phyloP scores from a whole-genome alignment of 2,329 filamentous ascomycete species.

The Nannizzia gypsea region DNA sequence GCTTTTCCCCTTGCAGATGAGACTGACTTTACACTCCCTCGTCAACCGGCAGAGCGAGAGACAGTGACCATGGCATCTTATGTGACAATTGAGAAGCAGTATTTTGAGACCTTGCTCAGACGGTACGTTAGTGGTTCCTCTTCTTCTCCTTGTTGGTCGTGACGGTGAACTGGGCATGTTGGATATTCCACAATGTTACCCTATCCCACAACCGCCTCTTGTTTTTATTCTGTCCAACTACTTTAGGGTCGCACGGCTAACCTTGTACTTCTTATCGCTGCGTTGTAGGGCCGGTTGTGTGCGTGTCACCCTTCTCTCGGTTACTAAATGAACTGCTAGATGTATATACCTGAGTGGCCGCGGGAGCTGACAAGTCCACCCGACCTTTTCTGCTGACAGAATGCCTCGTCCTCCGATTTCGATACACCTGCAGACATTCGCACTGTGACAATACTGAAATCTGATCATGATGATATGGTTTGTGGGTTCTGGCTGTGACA shows the following conservation, averaged over 20 bases:
- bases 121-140: constrained; percentile 39
- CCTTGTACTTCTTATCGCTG: not conserved
- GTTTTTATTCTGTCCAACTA: not conserved
- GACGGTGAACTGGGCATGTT: not conserved
- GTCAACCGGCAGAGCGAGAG: not conserved
- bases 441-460: constrained; percentile 45
- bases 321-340: not conserved
- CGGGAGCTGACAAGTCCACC: not conserved
- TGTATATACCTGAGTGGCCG: not conserved
- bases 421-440: constrained; percentile 26
- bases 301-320: not conserved
- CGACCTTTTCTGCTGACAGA: not conserved
- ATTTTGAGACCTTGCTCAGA: constrained; percentile 51
- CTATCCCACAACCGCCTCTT: not conserved
- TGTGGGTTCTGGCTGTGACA: constrained; percentile 15
- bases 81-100: constrained; percentile 48
- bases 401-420: constrained; percentile 21
- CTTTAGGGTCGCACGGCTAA: not conserved
- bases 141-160: too few relatives aligned
- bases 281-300: constrained; percentile 8
- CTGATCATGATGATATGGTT: constrained; percentile 51
- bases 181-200: not conserved
- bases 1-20: not conserved
- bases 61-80: constrained; percentile 23
- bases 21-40: not conserved